These are phyloP conservation scores for Trifolium repens DNA, from an alignment of 306 rosid genomes.

Conservation along the genomic window DNA sequence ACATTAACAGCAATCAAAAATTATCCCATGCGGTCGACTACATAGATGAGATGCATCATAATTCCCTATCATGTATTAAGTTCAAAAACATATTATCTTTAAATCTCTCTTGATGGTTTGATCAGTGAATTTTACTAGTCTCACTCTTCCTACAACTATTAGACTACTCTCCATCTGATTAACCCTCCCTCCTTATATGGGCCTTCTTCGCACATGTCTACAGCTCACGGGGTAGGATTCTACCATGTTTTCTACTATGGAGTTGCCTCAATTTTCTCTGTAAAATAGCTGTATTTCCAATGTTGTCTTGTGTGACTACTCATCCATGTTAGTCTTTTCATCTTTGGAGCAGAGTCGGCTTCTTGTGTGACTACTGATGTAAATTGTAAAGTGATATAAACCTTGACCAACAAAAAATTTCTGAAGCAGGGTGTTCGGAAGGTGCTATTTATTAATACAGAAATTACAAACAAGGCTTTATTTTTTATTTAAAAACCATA, in stretches of 20 bases:
- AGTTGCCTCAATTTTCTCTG: not conserved
- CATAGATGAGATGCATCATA: constrained; percentile 5
- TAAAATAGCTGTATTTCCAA: not conserved
- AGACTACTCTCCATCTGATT: not conserved
- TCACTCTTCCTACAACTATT: not conserved
- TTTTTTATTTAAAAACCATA: constrained; percentile 15
- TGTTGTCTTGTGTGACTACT: not conserved
- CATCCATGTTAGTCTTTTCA: not conserved
- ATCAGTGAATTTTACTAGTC: not conserved
- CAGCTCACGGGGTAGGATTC: not conserved
- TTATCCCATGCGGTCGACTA: not conserved
- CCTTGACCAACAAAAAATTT: constrained; percentile 3
- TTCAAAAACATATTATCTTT: not conserved
- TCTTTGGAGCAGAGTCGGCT: not conserved
- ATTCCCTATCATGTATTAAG: not conserved
- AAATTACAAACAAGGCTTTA: constrained; percentile 10
- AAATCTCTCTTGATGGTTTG: not conserved
- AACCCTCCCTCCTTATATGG: not conserved
- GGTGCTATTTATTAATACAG: constrained; percentile 2
- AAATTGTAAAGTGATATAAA: constrained; percentile 10
- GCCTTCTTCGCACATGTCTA: constrained; percentile 1
- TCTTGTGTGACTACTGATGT: not conserved
- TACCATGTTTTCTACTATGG: constrained; percentile 4
- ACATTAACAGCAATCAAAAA: not conserved
- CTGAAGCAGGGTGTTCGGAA: constrained; percentile 12